Percentiles rank a stretch among this genome's conserved stretches.
phyloP scores from a whole-genome alignment of 2,329 filamentous ascomycete species.

The Aspergillus viridinutans region DNA sequence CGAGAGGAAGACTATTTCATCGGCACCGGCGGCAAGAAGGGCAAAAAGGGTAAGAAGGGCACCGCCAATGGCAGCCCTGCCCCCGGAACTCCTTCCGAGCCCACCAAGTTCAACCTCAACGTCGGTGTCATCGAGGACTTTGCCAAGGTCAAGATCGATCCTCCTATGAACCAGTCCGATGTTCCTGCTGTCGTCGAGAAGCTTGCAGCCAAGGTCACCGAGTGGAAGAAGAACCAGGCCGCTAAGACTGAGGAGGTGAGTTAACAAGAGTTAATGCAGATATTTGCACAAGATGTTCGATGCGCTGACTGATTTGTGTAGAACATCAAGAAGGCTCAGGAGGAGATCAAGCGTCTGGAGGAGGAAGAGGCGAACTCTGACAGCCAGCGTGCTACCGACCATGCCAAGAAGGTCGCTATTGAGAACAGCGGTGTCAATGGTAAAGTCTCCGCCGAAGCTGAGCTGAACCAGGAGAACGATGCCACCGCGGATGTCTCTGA shows the following conservation, averaged over 20 bases:
- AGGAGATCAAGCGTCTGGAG: slow-evolving; percentile 82
- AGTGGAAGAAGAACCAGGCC: slow-evolving; percentile 89
- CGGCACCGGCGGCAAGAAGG: slow-evolving; percentile 71
- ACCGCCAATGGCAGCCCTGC: slow-evolving; percentile 45
- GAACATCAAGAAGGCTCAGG: slow-evolving; percentile 97
- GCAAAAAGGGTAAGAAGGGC: slow-evolving; percentile 81
- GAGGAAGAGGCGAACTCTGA: slow-evolving; percentile 60
- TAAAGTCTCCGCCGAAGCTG: slow-evolving; percentile 49
- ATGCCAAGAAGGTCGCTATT: slow-evolving; percentile 51
- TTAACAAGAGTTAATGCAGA: slow-evolving; percentile 10
- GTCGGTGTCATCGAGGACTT: slow-evolving; percentile 91
- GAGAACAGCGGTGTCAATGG: slow-evolving; percentile 52
- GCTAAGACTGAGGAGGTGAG: slow-evolving; percentile 85
- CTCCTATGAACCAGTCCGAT: slow-evolving; percentile 80
- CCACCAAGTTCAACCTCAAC: slow-evolving; percentile 73
- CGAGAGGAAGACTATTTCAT: slow-evolving; percentile 81
- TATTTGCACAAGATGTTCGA: slow-evolving; percentile 3
- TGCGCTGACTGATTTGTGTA: slow-evolving; percentile 40
- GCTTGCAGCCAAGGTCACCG: slow-evolving; percentile 82
- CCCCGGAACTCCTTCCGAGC: slow-evolving; percentile 45
- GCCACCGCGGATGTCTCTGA: slow-evolving; percentile 56
- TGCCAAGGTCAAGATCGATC: slow-evolving; percentile 75
- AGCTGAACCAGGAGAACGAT: slow-evolving; percentile 55
- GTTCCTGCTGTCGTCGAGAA: slow-evolving; percentile 78
- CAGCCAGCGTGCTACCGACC: slow-evolving; percentile 44